Evolutionary conservation across 352 stramenopile genomes (phyloP).

Genomic region (Phytophthora hybrid): DNA sequence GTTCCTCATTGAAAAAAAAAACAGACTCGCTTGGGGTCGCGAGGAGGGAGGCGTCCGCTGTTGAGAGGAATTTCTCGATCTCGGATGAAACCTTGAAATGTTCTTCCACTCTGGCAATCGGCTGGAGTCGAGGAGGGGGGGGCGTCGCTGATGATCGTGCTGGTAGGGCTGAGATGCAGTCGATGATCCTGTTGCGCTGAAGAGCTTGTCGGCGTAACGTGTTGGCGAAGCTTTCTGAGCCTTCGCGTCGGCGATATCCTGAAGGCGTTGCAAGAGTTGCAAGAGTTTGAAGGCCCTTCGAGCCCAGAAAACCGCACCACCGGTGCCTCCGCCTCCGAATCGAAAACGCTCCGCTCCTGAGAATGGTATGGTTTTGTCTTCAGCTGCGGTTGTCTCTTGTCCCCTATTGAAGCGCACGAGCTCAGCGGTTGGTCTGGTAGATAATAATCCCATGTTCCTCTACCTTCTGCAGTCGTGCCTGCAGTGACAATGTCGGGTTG

Average conservation of each 20-base stretch:
- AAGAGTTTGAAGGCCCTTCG: slow-evolving; percentile 26
- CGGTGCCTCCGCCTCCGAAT: background rate
- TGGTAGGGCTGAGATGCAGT: background rate
- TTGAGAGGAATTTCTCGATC: background rate
- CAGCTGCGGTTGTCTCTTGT: background rate
- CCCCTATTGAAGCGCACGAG: slow-evolving; percentile 24
- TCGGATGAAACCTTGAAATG: background rate
- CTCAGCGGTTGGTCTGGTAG: slow-evolving; percentile 4
- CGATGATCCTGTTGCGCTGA: background rate
- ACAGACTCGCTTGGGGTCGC: background rate
- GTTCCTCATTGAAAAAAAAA: background rate
- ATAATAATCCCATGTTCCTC: slow-evolving; percentile 34
- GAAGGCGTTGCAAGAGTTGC: slow-evolving; percentile 26
- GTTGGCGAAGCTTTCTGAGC: slow-evolving; percentile 13
- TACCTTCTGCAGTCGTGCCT: slow-evolving; percentile 25
- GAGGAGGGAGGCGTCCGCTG: background rate
- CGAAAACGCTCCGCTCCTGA: background rate
- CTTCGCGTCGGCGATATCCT: slow-evolving; percentile 11
- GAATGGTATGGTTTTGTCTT: background rate
- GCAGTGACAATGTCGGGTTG: background rate
- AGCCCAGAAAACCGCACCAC: slow-evolving; percentile 4
- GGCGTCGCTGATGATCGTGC: background rate
- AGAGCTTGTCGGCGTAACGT: slow-evolving; percentile 23
- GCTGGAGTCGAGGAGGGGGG: background rate
- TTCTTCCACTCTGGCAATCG: background rate